Conservation (phyloP, 306 rosid genomes). For the Echinosophora koreensis region DNA sequence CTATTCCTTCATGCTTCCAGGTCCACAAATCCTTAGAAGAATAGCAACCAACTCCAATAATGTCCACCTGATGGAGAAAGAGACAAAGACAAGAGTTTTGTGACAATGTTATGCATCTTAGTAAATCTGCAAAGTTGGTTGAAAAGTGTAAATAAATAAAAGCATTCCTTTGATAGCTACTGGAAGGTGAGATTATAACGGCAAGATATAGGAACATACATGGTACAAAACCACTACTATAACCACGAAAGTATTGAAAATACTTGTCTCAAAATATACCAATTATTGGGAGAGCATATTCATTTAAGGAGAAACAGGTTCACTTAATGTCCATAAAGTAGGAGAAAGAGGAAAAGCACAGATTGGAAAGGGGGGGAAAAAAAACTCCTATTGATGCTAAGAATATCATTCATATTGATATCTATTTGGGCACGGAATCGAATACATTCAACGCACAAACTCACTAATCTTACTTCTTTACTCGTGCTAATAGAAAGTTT, state of each 20-base stretch:
- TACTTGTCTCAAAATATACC: constrained; percentile 15
- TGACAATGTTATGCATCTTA: constrained; percentile 18
- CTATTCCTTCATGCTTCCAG: constrained; percentile 96
- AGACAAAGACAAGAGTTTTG: constrained; percentile 19
- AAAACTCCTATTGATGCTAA: constrained; percentile 30
- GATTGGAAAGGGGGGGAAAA: constrained; percentile 16
- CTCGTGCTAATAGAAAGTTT: constrained; percentile 10
- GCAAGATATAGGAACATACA: constrained; percentile 19
- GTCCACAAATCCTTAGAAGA: constrained; percentile 96
- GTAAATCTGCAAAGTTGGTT: constrained; percentile 26
- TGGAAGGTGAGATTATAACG: constrained; percentile 32
- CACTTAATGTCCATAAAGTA: constrained; percentile 30
- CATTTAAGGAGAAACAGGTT: constrained; percentile 34
- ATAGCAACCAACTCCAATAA: constrained; percentile 97
- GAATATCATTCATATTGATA: constrained; percentile 20
- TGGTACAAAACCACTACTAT: constrained; percentile 4
- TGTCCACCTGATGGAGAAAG: constrained; percentile 77
- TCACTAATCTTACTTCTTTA: not conserved
- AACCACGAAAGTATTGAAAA: constrained; percentile 13
- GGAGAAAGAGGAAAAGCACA: constrained; percentile 29
- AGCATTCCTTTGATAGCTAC: constrained; percentile 11
- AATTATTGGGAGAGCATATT: constrained; percentile 12
- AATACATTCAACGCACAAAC: constrained; percentile 27
- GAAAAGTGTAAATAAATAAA: constrained; percentile 18
- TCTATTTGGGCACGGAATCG: constrained; percentile 10